Conservation (phyloP, 2,329 filamentous ascomycete genomes). For the Dothistroma pini region DNA sequence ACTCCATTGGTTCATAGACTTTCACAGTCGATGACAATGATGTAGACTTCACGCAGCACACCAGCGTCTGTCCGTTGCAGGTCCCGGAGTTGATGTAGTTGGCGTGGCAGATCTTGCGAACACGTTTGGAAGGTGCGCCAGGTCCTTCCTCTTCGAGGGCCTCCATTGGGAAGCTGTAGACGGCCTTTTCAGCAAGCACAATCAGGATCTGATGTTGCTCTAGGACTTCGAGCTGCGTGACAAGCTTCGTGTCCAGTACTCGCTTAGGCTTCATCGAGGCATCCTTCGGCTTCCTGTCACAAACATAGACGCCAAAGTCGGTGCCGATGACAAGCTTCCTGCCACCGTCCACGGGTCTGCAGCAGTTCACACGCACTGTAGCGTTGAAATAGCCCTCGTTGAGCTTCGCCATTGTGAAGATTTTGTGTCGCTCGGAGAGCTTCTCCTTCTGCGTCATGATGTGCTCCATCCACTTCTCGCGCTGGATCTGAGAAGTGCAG, state of each 20-base stretch:
- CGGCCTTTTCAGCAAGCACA: slow-evolving; percentile 87
- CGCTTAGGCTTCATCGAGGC: slow-evolving; percentile 67
- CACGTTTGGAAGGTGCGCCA: slow-evolving; percentile 72
- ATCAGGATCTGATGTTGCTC: slow-evolving; percentile 92
- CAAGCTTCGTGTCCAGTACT: slow-evolving; percentile 78
- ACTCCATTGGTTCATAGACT: slow-evolving; percentile 97
- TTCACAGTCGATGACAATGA: slow-evolving; percentile 95
- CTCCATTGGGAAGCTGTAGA: slow-evolving; percentile 83
- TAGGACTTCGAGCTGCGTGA: slow-evolving; percentile 93
- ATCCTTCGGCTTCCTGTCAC: slow-evolving; percentile 86
- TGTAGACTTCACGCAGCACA: slow-evolving; percentile 94
- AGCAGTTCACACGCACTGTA: slow-evolving; percentile 87
- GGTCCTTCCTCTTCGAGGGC: slow-evolving; percentile 77
- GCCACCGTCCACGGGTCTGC: slow-evolving; percentile 90
- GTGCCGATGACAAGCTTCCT: slow-evolving; percentile 93
- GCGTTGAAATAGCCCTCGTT: slow-evolving; percentile 90
- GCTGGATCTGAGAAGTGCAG: slow-evolving; percentile 76
- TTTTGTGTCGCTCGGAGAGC: slow-evolving; percentile 70
- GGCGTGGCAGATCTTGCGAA: slow-evolving; percentile 95
- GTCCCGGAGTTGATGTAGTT: slow-evolving; percentile 99
- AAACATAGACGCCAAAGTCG: slow-evolving; percentile 88
- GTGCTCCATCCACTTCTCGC: slow-evolving; percentile 95
- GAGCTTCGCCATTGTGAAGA: slow-evolving; percentile 64
- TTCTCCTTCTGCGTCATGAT: slow-evolving; percentile 89
- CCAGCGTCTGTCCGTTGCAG: slow-evolving; percentile 87